Conservation (phyloP, 805 yeast genomes). For the Maudiozyma pseudohumilis region DNA sequence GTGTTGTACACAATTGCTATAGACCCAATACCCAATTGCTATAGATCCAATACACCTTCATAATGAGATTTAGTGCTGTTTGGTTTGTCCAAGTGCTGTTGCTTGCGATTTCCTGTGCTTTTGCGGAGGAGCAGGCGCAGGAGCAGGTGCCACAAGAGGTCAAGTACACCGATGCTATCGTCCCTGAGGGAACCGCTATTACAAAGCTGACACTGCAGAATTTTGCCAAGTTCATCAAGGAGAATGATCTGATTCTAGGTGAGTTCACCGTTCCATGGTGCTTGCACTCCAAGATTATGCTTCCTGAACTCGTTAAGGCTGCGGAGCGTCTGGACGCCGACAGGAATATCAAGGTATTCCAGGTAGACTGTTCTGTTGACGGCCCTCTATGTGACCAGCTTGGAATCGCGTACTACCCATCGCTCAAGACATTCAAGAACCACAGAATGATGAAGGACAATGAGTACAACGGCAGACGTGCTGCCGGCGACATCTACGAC, state of each 20-base stretch:
- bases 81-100: background rate
- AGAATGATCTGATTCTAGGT: conserved; percentile 68
- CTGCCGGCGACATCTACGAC: conserved; percentile 59
- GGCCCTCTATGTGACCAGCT: conserved; percentile 55
- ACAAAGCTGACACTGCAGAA: conserved; percentile 58
- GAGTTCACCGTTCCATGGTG: conserved; percentile 97
- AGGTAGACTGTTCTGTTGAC: conserved; percentile 74
- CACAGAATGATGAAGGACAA: conserved; percentile 36
- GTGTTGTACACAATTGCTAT: too few species aligned
- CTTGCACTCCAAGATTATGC: conserved; percentile 82
- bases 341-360: conserved; percentile 62
- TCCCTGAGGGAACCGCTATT: conserved; percentile 75
- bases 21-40: too few species aligned
- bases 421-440: conserved; percentile 58
- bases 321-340: conserved; percentile 57
- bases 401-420: conserved; percentile 72
- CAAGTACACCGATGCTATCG: conserved; percentile 45
- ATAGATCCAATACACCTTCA: background rate
- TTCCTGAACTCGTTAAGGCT: conserved; percentile 66
- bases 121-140: background rate
- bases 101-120: background rate
- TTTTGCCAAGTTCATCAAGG: conserved; percentile 55
- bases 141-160: background rate
- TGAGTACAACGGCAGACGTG: conserved; percentile 78
- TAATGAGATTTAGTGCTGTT: too few species aligned